phyloP scores from a whole-genome alignment of 1,139 yeast species.

The Pichia norvegensis region DNA sequence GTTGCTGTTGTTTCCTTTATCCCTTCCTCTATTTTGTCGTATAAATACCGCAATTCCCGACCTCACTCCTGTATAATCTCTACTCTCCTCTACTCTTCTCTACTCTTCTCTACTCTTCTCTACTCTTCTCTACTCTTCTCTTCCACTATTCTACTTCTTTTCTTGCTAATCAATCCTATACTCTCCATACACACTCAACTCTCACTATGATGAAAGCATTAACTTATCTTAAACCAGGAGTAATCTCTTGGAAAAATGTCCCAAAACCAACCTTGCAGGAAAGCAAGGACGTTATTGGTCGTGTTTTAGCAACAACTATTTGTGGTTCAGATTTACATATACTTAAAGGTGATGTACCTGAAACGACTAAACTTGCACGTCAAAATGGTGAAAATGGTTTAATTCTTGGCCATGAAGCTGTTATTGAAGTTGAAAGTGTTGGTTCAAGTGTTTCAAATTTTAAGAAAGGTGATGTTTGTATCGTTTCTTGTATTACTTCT shows the following conservation, averaged over 20 bases:
- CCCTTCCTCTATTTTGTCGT: too few species aligned
- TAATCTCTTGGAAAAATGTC: conserved; percentile 29
- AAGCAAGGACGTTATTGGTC: conserved; percentile 39
- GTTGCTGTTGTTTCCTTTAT: too few species aligned
- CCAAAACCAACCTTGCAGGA: conserved; percentile 31
- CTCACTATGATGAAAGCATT: conserved; percentile 35
- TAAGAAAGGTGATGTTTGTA: conserved; percentile 38
- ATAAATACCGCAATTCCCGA: too few species aligned
- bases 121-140: not conserved
- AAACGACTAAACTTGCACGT: conserved; percentile 30
- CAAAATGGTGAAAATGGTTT: conserved; percentile 16
- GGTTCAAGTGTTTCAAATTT: conserved; percentile 33
- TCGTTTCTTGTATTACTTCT: conserved; percentile 40
- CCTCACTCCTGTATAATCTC: not conserved
- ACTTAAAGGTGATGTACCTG: conserved; percentile 42
- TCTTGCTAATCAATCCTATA: too few species aligned
- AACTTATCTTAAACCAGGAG: conserved; percentile 36
- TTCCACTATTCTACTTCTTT: not conserved
- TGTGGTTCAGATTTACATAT: conserved; percentile 46
- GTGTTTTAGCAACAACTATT: conserved; percentile 37
- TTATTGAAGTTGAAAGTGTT: conserved; percentile 36
- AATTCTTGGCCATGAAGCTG: conserved; percentile 47
- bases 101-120: not conserved
- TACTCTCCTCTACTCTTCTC: not conserved
- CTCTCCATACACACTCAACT: not conserved